Percentiles rank a stretch among this genome's conserved stretches.
These are phyloP conservation scores for Oenanthe sinensis DNA, from an alignment of 129 eudicot species.

Conservation along the genomic window DNA sequence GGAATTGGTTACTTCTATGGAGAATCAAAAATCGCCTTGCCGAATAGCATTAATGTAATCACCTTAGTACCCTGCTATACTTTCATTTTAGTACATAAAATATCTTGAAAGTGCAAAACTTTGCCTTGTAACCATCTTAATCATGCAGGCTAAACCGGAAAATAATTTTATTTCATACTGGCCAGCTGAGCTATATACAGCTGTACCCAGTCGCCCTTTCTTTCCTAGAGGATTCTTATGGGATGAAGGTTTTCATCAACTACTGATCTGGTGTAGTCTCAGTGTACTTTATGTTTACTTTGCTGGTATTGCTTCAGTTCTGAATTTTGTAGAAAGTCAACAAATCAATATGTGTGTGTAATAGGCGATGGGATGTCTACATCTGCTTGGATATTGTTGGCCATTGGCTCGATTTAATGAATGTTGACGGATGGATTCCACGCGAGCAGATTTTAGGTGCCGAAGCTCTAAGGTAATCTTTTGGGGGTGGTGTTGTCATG, in stretches of 20 bases:
- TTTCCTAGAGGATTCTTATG: constrained; percentile 96
- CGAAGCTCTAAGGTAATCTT: constrained; percentile 77
- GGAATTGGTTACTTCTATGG: constrained; percentile 96
- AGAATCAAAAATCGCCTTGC: constrained; percentile 78
- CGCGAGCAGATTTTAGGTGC: constrained; percentile 98
- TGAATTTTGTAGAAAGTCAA: constrained; percentile 3
- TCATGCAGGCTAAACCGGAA: constrained; percentile 51
- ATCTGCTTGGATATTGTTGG: constrained; percentile 90
- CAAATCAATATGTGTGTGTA: constrained; percentile 2
- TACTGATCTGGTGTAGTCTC: constrained; percentile 64
- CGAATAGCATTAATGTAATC: constrained; percentile 56
- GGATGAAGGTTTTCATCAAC: constrained; percentile 99
- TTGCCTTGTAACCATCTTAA: constrained; percentile 1
- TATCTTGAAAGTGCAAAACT: not conserved
- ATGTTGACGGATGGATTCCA: constrained; percentile 99
- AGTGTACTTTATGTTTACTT: constrained; percentile 4
- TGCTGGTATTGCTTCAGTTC: constrained; percentile 5
- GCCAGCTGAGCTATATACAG: constrained; percentile 97
- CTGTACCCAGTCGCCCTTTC: constrained; percentile 97
- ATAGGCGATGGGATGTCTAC: constrained; percentile 88
- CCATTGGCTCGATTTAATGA: constrained; percentile 96
- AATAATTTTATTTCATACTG: constrained; percentile 62
- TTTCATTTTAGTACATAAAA: not conserved
- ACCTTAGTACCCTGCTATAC: not conserved
- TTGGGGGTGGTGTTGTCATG: not conserved